Base-by-base conservation (phyloP, 2,329 filamentous ascomycete genomes). In the Tricladium varicosporioides region DNA sequence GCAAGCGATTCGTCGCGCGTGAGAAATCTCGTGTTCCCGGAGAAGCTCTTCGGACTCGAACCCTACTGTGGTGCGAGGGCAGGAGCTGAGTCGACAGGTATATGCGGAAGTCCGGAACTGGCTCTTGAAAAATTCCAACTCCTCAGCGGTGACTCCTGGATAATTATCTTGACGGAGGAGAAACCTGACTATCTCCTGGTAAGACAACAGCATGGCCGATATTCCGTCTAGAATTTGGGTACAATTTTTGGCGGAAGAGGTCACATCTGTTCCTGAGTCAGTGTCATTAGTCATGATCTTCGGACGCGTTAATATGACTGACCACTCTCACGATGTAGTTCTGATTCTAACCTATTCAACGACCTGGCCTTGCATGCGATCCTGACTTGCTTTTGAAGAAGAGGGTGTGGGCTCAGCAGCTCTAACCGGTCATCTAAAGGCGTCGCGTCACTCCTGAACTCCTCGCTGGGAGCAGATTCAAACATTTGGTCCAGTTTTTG, bases 111-210 rank as follows among this genome's bases (percentile, higher is more conserved):
- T 50, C 7, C 50, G 36, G 22, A 58, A 58, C 11, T 58, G n/a
- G 11, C 40, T 49, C 51, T 58, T 53, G 51, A 58, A 58, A 11
- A 48, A 19, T n/a, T 53, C 51, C 8, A 58, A 40, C 18, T 54
- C 55, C 36, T 58, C 55, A 15, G 33, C 4, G 16, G 55, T 27
- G 13, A 54, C 51, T 15, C 51, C 55, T 9, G 55, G 55, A 40
- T 27, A 58, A 44, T 53, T 27, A 9, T 54, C 22, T 13, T 16
- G n/a, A 2, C 16, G 44, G 16, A 58, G 51, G 2, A 58, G 50
- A 18, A 15, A 48, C 16, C 40, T 32, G 44, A 58, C 18, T 7
- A 19, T 54, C 16, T 19, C 47, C 31, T 51, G 48, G 16, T 18
- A 36, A 36, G 8, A 7, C 7, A 36, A 8, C 32, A 36, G 13